Conservation (phyloP, 495 filamentous ascomycete species). For the Neurospora pannonica region DNA sequence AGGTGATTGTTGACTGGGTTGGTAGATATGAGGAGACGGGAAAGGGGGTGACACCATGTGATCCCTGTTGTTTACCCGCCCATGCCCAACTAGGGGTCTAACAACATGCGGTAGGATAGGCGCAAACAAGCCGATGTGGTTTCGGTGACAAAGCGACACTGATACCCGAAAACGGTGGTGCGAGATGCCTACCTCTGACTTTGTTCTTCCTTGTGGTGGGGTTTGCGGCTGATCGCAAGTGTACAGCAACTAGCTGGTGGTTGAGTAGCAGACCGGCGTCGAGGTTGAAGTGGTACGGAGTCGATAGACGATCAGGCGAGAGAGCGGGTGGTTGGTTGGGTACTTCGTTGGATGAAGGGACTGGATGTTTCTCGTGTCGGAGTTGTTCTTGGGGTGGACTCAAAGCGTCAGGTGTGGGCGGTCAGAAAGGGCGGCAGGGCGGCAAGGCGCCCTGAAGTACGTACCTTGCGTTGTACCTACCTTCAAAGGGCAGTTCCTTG, state of each 20-base stretch:
- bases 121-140: background rate
- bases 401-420: background rate
- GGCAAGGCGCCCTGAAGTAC: background rate
- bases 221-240: background rate
- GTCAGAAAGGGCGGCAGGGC: background rate
- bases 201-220: background rate
- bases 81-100: background rate
- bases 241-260: background rate
- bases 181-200: background rate
- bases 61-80: background rate
- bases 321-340: background rate
- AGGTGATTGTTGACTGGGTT: background rate
- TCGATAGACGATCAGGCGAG: background rate
- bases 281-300: background rate
- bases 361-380: background rate
- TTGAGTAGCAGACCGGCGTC: background rate
- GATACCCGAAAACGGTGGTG: background rate
- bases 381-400: background rate
- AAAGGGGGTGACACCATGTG: background rate
- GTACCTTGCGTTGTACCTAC: background rate
- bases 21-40: background rate
- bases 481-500: background rate
- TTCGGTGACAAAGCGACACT: background rate
- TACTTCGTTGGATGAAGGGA: background rate
- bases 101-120: background rate